Percentiles rank a stretch among this genome's conserved stretches.
Evolutionary conservation across 2,329 filamentous ascomycete species (phyloP).

Genomic region (Hypocrella siamensis): DNA sequence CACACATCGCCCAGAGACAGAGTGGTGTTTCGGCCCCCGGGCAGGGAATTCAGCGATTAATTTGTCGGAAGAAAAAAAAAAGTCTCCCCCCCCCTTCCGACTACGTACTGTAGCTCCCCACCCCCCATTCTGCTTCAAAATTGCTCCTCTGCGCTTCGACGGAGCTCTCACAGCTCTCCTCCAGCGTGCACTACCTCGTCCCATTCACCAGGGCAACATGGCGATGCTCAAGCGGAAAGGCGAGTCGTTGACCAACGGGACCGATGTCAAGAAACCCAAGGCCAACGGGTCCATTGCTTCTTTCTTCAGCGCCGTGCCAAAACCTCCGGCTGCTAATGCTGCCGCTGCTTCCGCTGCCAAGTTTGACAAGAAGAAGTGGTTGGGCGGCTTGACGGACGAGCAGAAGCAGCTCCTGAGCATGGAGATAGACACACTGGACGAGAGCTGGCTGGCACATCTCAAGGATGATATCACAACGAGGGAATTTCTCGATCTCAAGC

Average conservation of each 20-base stretch:
- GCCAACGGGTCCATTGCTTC: slow-evolving; percentile 68
- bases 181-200: not conserved
- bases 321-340: slow-evolving; percentile 21
- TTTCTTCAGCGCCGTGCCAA: slow-evolving; percentile 63
- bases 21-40: no score
- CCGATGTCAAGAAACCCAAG: slow-evolving; percentile 55
- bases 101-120: no score
- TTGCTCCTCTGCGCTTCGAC: no score
- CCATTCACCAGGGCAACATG: slow-evolving; percentile 19
- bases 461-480: slow-evolving; percentile 70
- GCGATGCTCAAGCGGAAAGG: slow-evolving; percentile 53
- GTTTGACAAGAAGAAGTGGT: slow-evolving; percentile 86
- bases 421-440: slow-evolving; percentile 83
- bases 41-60: no score
- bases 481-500: slow-evolving; percentile 78
- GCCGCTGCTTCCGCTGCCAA: slow-evolving; percentile 25
- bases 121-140: no score
- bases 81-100: no score
- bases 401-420: slow-evolving; percentile 70
- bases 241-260: slow-evolving; percentile 23
- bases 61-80: no score
- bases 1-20: no score
- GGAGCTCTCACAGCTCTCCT: slow-evolving; percentile 1
- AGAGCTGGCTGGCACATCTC: slow-evolving; percentile 78
- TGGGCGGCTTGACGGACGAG: slow-evolving; percentile 62